Base-by-base conservation (phyloP, 2,329 filamentous ascomycete genomes). In the Aspergillus cejpii region DNA sequence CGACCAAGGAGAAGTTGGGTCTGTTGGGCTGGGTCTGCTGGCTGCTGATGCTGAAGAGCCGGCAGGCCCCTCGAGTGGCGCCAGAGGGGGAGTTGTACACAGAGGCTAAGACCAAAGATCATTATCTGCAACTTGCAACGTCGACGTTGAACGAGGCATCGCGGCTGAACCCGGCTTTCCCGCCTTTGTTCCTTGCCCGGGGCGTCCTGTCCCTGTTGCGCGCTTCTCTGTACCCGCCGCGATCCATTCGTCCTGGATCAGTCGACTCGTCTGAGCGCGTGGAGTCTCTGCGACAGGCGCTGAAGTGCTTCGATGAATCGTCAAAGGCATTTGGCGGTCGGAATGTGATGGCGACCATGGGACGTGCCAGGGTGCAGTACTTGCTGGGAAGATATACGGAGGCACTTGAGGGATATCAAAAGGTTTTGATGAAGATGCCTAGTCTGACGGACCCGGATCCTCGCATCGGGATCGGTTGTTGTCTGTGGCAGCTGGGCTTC, bases 231-330 rank as follows among this genome's bases (percentile, higher is more conserved):
- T 85, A 89, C 60, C 78, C 81, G 1, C 87, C 86, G 1, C 88
- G 87, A 55, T 69, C 78, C 1, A 73, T 77, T 4, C 77, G 78
- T 5, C 76, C 78, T 6, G 80, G 79, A 14, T 73, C 75, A 6
- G 73, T 83, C 31, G 85, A 90, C 54, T 79, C 72, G 29, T 71
- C 81, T 2, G 88, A 94, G 60, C 72, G 77, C 62, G 78, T 83
- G 40, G 89, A 96, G 55, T 82, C 89, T 29, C 70, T 96, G 50
- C 87, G 88, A 56, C 82, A 85, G 50, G 90, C 92, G 1, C 74
- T 91, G 50, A 96, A 95, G 68, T 88, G 87, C 50, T 98, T 98
- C 62, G 92, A 98, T 53, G 91, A 97, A 65, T 89, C 91, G 2
- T 81, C 92, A 40, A 83, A 88, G 52, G 82, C 86, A 5, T 96